Percentiles rank a stretch among this genome's conserved stretches.
Evolutionary conservation across 23 red algal genomes (phyloP).

Genomic region (Gracilariopsis chorda): DNA sequence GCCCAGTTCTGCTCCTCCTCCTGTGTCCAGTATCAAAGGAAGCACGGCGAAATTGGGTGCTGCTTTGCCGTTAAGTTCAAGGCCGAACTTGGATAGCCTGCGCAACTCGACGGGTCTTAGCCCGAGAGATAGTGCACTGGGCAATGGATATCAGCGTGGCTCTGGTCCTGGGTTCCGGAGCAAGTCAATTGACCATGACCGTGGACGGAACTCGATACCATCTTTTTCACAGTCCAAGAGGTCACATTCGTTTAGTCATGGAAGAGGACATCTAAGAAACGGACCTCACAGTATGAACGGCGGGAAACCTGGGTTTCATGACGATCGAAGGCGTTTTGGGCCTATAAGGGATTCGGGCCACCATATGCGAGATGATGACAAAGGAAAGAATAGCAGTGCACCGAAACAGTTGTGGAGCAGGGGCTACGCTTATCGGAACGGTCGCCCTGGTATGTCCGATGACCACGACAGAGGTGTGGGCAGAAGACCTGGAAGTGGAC

Average conservation of each 20-base stretch:
- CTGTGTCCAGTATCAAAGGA: not conserved
- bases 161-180: slow-evolving; percentile 2
- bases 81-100: slow-evolving; percentile 19
- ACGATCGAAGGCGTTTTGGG: slow-evolving; percentile 9
- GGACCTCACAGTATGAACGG: not conserved
- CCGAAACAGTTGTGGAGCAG: slow-evolving; percentile 3
- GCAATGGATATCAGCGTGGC: slow-evolving; percentile 22
- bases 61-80: not conserved
- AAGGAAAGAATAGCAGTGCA: slow-evolving; percentile 8
- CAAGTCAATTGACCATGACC: slow-evolving; percentile 30
- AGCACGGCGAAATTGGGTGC: not conserved
- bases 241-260: slow-evolving; percentile 5
- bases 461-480: not conserved
- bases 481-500: not conserved
- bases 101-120: slow-evolving; percentile 12
- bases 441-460: not conserved
- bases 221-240: slow-evolving; percentile 13
- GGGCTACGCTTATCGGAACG: not conserved
- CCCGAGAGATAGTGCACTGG: not conserved
- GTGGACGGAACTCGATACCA: not conserved
- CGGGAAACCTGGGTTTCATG: not conserved
- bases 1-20: not conserved
- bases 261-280: not conserved
- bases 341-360: not conserved
- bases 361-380: not conserved